A percentile compares a stretch with the other conserved stretches of the same genome.
Evolutionary conservation across 139 green algal species (phyloP).

Genomic region (Tetraselmis chui): DNA sequence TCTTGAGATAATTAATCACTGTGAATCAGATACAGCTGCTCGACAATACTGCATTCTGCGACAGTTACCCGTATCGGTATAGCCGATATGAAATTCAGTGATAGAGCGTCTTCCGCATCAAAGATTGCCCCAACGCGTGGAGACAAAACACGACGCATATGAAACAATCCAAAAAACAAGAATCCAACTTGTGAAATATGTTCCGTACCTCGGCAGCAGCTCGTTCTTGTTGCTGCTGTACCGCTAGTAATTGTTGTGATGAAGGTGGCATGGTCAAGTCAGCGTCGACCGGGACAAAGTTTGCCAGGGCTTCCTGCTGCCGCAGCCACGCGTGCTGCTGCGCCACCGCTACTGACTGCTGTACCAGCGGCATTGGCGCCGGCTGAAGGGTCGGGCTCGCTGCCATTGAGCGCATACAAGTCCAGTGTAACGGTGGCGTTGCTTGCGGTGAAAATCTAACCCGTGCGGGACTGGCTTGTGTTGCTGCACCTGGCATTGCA

Average conservation of each 20-base stretch:
- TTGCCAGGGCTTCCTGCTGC: neutral
- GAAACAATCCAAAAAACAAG: neutral
- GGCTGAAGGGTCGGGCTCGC: neutral
- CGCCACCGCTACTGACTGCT: neutral
- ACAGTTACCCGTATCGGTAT: too few species aligned
- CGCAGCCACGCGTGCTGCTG: neutral
- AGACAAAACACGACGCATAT: neutral
- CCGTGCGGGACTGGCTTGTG: too few species aligned
- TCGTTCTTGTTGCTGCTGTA: neutral
- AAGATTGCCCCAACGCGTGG: too few species aligned
- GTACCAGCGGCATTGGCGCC: neutral
- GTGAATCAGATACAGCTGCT: too few species aligned
- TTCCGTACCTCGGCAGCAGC: neutral
- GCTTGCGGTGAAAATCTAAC: too few species aligned
- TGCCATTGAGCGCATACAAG: neutral
- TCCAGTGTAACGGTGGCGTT: neutral
- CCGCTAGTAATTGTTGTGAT: neutral
- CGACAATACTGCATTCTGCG: too few species aligned
- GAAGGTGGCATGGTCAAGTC: neutral
- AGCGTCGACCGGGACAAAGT: too few species aligned
- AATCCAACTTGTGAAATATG: neutral
- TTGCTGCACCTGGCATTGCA: too few species aligned
- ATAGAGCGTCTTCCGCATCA: too few species aligned
- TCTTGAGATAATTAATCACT: too few species aligned
- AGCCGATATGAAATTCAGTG: too few species aligned